These are phyloP conservation scores for Globisporangium abappressorium DNA, from an alignment of 352 stramenopile genomes.

Conservation along the genomic window DNA sequence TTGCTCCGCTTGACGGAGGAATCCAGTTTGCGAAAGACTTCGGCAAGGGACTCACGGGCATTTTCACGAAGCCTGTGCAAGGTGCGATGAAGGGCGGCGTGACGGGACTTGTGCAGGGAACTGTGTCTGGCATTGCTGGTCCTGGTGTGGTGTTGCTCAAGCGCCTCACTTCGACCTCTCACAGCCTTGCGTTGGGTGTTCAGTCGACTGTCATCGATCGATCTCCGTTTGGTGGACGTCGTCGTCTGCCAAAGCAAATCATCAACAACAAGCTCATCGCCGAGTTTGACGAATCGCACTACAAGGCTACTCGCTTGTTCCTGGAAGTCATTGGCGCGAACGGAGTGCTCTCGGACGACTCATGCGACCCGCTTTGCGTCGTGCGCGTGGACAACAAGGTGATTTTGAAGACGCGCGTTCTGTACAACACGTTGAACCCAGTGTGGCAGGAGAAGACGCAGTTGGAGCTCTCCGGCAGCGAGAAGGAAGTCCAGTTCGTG, in stretches of 20 bases:
- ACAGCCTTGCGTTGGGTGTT: constrained; percentile 73
- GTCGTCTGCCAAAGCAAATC: constrained; percentile 66
- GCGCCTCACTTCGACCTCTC: constrained; percentile 78
- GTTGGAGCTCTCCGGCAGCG: constrained; percentile 43
- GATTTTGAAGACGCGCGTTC: constrained; percentile 67
- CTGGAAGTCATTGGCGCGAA: constrained; percentile 74
- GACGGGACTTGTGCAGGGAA: constrained; percentile 71
- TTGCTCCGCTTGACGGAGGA: constrained; percentile 33
- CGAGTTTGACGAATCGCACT: constrained; percentile 61
- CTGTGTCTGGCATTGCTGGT: constrained; percentile 74
- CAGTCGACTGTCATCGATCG: constrained; percentile 81
- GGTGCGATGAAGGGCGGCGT: constrained; percentile 77
- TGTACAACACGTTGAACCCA: constrained; percentile 86
- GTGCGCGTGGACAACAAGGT: constrained; percentile 66
- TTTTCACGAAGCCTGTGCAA: constrained; percentile 87
- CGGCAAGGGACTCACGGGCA: constrained; percentile 78
- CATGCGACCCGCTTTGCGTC: constrained; percentile 75
- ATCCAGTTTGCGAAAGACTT: constrained; percentile 87
- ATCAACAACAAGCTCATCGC: constrained; percentile 61
- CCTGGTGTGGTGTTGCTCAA: constrained; percentile 83
- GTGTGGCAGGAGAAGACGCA: constrained; percentile 78
- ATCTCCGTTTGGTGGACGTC: constrained; percentile 70
- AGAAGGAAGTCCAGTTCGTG: constrained; percentile 69
- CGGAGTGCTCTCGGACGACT: constrained; percentile 67
- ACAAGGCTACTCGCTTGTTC: constrained; percentile 53